These are phyloP conservation scores for Trypethelium eluteriae DNA, from an alignment of 495 filamentous ascomycete species.

Conservation along the genomic window DNA sequence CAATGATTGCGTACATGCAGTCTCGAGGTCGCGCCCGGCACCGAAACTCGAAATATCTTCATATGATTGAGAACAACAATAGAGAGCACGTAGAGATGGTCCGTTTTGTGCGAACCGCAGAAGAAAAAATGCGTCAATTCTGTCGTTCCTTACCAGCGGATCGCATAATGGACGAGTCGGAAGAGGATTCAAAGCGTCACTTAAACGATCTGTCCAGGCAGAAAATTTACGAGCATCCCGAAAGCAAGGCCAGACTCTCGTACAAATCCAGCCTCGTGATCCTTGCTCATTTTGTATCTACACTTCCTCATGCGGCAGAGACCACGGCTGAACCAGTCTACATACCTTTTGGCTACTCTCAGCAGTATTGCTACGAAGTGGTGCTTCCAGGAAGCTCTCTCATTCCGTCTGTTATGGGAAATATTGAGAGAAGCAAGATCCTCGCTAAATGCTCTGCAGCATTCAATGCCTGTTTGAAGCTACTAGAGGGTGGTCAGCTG, in stretches of 20 bases:
- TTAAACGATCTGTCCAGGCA: slow-evolving; percentile 17
- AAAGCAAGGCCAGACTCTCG: slow-evolving; percentile 72
- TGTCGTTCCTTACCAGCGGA: slow-evolving; percentile 71
- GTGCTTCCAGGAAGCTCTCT: slow-evolving; percentile 72
- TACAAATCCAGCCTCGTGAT: slow-evolving; percentile 62
- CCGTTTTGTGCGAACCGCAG: slow-evolving; percentile 46
- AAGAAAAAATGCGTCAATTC: slow-evolving; percentile 60
- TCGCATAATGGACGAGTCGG: slow-evolving; percentile 57
- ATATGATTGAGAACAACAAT: slow-evolving; percentile 71
- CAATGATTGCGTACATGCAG: slow-evolving; percentile 92
- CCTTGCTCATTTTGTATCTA: slow-evolving; percentile 53
- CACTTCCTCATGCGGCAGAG: slow-evolving; percentile 51
- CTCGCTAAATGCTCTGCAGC: slow-evolving; percentile 86
- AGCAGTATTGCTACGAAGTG: slow-evolving; percentile 70
- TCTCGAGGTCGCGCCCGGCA: slow-evolving; percentile 85
- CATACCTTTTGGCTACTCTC: slow-evolving; percentile 47
- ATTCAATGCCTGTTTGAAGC: slow-evolving; percentile 70
- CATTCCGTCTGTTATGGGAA: slow-evolving; percentile 56
- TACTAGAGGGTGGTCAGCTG: slow-evolving; percentile 59
- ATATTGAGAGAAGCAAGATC: slow-evolving; percentile 54
- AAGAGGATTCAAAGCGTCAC: slow-evolving; percentile 35
- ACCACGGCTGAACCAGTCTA: slow-evolving; percentile 52
- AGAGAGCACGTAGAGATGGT: slow-evolving; percentile 48
- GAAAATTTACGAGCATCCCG: slow-evolving; percentile 53
- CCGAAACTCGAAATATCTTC: slow-evolving; percentile 66